Evolutionary conservation across 1,284 basidiomycete species (phyloP).

Genomic region (Cutaneotrichosporon dermatis): DNA sequence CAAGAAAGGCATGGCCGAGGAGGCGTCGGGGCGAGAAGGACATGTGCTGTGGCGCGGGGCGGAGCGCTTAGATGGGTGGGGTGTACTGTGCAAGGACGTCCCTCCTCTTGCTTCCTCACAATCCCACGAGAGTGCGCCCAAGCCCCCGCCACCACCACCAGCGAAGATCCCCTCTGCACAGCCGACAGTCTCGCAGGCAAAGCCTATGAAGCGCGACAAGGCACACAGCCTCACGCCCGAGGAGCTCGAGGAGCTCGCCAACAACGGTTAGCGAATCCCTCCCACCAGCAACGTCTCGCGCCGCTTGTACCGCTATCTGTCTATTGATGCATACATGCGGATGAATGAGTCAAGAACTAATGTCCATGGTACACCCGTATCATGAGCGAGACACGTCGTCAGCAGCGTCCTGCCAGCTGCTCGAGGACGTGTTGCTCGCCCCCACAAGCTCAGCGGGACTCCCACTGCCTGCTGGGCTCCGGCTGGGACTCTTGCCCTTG

Average conservation of each 20-base stretch:
- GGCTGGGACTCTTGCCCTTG: background rate
- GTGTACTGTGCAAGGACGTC: background rate
- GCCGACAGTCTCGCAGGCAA: too few species aligned
- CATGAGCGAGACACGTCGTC: constrained; percentile 26
- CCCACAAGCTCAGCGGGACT: constrained; percentile 3
- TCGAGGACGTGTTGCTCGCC: constrained; percentile 23
- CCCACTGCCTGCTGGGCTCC: background rate
- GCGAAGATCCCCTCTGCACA: too few species aligned
- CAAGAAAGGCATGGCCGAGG: background rate
- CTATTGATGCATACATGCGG: constrained; percentile 4
- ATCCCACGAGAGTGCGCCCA: too few species aligned
- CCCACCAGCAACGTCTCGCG: background rate
- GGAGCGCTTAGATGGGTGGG: constrained; percentile 14
- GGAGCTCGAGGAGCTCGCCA: constrained; percentile 1
- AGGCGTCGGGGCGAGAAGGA: background rate
- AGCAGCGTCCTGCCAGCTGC: constrained; percentile 45
- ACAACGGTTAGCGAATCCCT: background rate
- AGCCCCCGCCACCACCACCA: too few species aligned
- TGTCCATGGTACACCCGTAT: too few species aligned
- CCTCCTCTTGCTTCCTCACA: too few species aligned
- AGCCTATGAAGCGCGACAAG: too few species aligned
- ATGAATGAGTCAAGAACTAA: too few species aligned
- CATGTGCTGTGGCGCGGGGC: constrained; percentile 14
- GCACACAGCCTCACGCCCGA: background rate
- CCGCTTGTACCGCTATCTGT: background rate